These are phyloP conservation scores for Fusarium domesticum DNA, from an alignment of 2,329 filamentous ascomycete species.

Conservation along the genomic window DNA sequence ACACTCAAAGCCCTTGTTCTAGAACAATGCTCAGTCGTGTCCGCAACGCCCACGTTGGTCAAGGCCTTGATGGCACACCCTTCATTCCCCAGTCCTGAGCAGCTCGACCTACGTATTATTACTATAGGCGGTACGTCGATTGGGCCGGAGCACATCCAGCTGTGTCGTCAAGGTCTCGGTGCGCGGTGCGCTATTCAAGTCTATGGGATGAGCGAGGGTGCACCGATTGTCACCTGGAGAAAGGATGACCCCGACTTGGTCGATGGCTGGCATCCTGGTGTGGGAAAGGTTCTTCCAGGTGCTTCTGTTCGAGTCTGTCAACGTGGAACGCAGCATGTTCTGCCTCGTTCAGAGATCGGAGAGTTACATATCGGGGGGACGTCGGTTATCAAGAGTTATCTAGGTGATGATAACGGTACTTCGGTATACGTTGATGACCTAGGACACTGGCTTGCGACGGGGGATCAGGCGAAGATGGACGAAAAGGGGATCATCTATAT, in stretches of 20 bases:
- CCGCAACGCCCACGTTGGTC: constrained; percentile 39
- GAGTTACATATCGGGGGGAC: constrained; percentile 41
- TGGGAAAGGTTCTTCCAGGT: constrained; percentile 41
- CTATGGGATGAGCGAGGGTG: constrained; percentile 47
- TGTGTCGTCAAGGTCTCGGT: constrained; percentile 34
- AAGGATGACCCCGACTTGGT: constrained; percentile 29
- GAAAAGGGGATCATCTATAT: constrained; percentile 38
- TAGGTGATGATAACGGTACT: constrained; percentile 25
- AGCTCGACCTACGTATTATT: constrained; percentile 33
- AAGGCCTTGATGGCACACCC: constrained; percentile 33
- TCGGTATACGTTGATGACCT: constrained; percentile 37
- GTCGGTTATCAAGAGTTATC: constrained; percentile 36
- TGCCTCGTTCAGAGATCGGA: constrained; percentile 34
- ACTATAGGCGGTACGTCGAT: constrained; percentile 36
- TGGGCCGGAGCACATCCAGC: constrained; percentile 30
- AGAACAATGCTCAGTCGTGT: constrained; percentile 38
- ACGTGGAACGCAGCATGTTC: constrained; percentile 28
- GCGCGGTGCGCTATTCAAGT: constrained; percentile 35
- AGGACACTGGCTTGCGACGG: constrained; percentile 39
- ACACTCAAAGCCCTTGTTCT: constrained; percentile 32
- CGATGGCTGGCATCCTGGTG: constrained; percentile 38
- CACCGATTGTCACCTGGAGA: constrained; percentile 41
- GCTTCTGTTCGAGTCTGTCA: constrained; percentile 38
- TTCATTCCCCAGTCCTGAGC: constrained; percentile 25
- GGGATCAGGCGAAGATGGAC: constrained; percentile 41